Evolutionary conservation across 1,284 basidiomycete species (phyloP), one percentile per base, ranked within the genome.

Genomic region (Takashimella koratensis): DNA sequence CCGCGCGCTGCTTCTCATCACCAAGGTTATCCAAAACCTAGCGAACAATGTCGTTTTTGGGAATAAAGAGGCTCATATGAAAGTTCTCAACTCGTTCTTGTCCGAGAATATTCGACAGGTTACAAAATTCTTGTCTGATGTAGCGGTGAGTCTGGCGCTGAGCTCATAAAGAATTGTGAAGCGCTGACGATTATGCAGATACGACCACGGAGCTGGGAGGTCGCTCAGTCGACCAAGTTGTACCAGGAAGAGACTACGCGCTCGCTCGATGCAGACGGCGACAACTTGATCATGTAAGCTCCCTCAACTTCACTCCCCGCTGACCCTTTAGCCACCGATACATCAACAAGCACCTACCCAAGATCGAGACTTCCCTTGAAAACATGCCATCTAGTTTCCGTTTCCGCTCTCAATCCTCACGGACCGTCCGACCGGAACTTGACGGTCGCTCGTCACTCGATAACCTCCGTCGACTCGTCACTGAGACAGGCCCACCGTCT

Each of bases 31-130:
- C 46, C 90, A 95, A 74, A 93, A 91, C 67, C 76, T 95, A 27
- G 90, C 90, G 12, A 96, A 95, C 77, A 94, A 95, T 62, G 87
- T 94, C 40, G 84, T 89, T 62, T 94, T 94, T 63, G 89, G 87
- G 25, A 89, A 90, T 70, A 91, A 94, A 67, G 77, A 78, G 47
- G 82, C 84, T 3, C 86, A 90, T 64, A 90, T 93, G 87, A 84
- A 84, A 45, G 80, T 82, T 21, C 73, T 94, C 51, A 94, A 94
- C 70, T 79, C 82, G 12, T 92, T 92, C 75, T 75, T 94, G 46
- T 79, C 82, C 52, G 81, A 80, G 20, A 89, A 92, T 60, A 90
- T 92, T 54, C 79, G 84, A 24, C 85, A 84, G 49, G 85, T 95
- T 41, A 90, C 88, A 2, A 82, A 85, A 45, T 95, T 88, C 77